Conservation (phyloP, 2,329 filamentous ascomycete genomes). For the Zasmidium citrigriseum region DNA sequence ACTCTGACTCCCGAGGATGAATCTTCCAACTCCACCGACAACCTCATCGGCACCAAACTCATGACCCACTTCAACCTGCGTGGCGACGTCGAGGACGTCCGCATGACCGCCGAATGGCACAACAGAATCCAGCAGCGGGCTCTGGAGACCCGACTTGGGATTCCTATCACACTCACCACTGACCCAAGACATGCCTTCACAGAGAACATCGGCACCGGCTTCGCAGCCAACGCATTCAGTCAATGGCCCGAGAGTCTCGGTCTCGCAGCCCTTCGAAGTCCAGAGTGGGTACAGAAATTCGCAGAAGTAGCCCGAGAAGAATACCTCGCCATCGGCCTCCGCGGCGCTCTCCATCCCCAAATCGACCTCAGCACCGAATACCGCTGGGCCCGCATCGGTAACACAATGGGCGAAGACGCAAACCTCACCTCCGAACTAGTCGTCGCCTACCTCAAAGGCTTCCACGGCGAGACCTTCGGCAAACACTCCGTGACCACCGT, state of each 20-base stretch:
- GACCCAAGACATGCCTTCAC: conserved; percentile 52
- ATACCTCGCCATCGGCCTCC: conserved; percentile 45
- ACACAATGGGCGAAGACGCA: conserved; percentile 54
- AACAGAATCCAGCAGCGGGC: conserved; percentile 47
- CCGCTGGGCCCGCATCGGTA: conserved; percentile 50
- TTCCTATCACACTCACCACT: conserved; percentile 51
- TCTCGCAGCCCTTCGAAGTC: conserved; percentile 50
- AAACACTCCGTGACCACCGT: conserved; percentile 48
- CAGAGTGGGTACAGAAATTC: conserved; percentile 48
- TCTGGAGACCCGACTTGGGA: conserved; percentile 49
- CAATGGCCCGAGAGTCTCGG: conserved; percentile 56
- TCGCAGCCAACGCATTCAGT: conserved; percentile 47
- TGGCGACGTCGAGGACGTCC: conserved; percentile 45
- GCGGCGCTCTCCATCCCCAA: conserved; percentile 52
- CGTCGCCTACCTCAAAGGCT: conserved; percentile 50
- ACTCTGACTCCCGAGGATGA: conserved; percentile 29
- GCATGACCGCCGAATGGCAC: conserved; percentile 40
- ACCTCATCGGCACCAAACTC: conserved; percentile 38
- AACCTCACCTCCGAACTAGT: conserved; percentile 31
- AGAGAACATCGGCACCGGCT: conserved; percentile 46
- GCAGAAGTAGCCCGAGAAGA: conserved; percentile 54
- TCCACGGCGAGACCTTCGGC: conserved; percentile 50
- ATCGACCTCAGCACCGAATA: conserved; percentile 55
- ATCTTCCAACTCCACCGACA: conserved; percentile 32
- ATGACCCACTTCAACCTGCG: conserved; percentile 52